Conservation (phyloP, 352 stramenopile species). For the Pythium plurisporium region DNA sequence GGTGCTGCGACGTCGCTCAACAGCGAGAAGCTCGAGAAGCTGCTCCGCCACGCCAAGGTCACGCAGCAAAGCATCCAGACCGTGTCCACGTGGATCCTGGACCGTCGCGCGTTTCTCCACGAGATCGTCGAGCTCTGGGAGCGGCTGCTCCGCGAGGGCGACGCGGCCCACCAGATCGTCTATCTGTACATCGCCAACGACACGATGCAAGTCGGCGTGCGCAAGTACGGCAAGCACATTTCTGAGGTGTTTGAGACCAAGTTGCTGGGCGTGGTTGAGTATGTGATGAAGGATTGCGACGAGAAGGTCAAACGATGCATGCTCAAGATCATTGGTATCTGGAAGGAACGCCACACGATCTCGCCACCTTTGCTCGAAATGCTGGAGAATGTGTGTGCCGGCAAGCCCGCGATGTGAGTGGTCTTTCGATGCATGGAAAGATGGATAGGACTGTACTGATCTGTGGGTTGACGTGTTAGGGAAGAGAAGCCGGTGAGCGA, state of each 20-base stretch:
- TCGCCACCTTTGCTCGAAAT: conserved; percentile 42
- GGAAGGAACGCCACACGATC: conserved; percentile 74
- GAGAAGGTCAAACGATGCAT: conserved; percentile 83
- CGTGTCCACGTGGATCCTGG: conserved; percentile 76
- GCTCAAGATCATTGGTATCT: conserved; percentile 85
- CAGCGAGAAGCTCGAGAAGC: conserved; percentile 57
- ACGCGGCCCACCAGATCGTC: conserved; percentile 73
- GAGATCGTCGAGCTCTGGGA: conserved; percentile 67
- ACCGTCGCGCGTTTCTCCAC: conserved; percentile 40
- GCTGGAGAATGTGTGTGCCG: conserved; percentile 73
- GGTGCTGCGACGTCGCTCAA: conserved; percentile 15
- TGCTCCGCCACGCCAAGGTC: conserved; percentile 66
- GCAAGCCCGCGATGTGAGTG: conserved; percentile 57
- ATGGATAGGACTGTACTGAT: too few relatives aligned
- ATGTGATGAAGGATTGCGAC: conserved; percentile 62
- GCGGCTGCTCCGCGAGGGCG: conserved; percentile 38
- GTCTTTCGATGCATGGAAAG: neutral
- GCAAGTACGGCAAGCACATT: conserved; percentile 74
- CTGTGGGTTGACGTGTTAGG: neutral
- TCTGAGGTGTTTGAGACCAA: conserved; percentile 51
- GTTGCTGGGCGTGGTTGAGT: conserved; percentile 52
- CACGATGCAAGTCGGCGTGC: conserved; percentile 78
- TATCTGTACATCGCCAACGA: conserved; percentile 85
- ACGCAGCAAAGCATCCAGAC: conserved; percentile 83
- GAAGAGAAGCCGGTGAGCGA: conserved; percentile 2